Base-by-base conservation (phyloP, 345 rosid genomes). In the Xanthoceras sorbifolium region DNA sequence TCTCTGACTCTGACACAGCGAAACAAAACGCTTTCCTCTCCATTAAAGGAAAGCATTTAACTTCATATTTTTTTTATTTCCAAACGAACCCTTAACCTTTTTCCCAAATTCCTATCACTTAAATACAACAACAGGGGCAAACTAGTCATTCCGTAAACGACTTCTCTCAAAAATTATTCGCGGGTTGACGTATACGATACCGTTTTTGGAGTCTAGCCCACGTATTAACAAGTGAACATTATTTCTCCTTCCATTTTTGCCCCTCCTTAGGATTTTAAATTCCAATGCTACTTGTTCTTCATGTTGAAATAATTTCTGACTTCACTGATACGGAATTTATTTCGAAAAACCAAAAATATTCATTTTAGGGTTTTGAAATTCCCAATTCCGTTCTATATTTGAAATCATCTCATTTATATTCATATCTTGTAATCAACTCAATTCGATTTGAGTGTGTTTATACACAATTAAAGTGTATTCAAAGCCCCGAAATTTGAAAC, bases 1-100 rank as follows among this genome's bases (percentile, higher is more conserved):
- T 76, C 79, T 14, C 74, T 46, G 61, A 42, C 79, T 14, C 74
- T 46, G 61, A 42, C 62, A 61, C 23, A 29, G 11, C 42, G 28
- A 62, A 36, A 18, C 80, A 31, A 64, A 71, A 62, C 42, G 57
- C 76, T 71, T 77, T 77, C 50, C 71, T 20, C 71, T 25, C 59
- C 65, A 9, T 22, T 8, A 52, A 52, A 50, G 65, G 9, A 63
- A 77, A 11, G 68, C 44, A 29, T 59, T 29, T 66, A 5, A 40
- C 25, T 5, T 3, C 2, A 3, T 10, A n/a, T 48, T 71, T 14
- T 3, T 2, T 3, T 10, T 32, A 50, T 64, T 14, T 32, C 64
- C 18, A 36, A 25, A 52, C 26, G 54, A 26, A 52, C 46, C 71
- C 32, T 4, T 3, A 0, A 3, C 0, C 10, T 31, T 52, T 46